Evolutionary conservation across 768 basidiomycete species (phyloP).

Genomic region (Porpolomopsis calyptriformis): DNA sequence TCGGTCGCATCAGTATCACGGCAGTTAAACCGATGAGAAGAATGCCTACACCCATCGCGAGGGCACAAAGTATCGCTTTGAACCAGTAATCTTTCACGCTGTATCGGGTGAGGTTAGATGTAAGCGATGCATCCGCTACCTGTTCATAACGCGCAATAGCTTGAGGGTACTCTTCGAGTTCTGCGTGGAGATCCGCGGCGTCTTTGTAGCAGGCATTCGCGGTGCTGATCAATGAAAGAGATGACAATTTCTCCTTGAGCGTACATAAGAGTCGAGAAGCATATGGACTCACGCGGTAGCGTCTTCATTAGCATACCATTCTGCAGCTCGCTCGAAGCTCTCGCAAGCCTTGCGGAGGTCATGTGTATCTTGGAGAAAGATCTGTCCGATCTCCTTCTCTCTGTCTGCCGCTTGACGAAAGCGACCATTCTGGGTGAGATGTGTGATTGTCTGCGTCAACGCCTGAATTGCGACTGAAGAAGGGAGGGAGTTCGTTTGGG

Average conservation of each 20-base stretch:
- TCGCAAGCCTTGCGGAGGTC: constrained; percentile 84
- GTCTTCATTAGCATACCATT: constrained; percentile 98
- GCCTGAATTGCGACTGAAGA: constrained; percentile 79
- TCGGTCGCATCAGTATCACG: background rate
- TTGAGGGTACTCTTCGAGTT: constrained; percentile 72
- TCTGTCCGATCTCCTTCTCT: constrained; percentile 94
- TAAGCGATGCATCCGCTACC: constrained; percentile 77
- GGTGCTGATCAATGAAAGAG: constrained; percentile 44
- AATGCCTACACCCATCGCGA: constrained; percentile 68
- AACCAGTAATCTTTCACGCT: constrained; percentile 99
- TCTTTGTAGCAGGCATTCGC: constrained; percentile 95
- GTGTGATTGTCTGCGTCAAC: constrained; percentile 70
- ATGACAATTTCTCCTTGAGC: no score
- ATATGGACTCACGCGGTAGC: constrained; percentile 72
- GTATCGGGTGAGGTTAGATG: constrained; percentile 86
- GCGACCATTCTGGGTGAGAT: constrained; percentile 74
- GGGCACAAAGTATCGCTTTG: constrained; percentile 71
- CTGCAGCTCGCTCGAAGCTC: constrained; percentile 82
- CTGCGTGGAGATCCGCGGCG: constrained; percentile 89
- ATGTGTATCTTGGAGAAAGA: constrained; percentile 73
- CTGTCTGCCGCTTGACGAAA: constrained; percentile 97
- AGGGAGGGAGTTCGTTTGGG: constrained; percentile 10
- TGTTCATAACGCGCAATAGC: constrained; percentile 86
- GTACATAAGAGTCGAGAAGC: background rate
- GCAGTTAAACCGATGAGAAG: background rate